phyloP scores from a whole-genome alignment of 164 flowering plant genomes.

The Umbilicus rupestris region DNA sequence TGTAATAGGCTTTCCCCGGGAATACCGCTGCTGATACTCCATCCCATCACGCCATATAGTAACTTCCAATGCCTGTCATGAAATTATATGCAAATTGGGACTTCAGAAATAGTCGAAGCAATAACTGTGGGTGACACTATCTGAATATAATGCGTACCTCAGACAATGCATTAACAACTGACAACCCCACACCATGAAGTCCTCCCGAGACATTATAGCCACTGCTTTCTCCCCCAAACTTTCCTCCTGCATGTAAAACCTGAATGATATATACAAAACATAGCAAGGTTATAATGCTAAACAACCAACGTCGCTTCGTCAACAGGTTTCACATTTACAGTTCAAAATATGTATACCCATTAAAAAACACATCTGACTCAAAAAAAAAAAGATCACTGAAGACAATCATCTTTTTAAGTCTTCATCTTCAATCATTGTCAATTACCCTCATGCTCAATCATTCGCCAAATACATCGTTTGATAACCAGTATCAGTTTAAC shows the following conservation, averaged over 20 bases:
- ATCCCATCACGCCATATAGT: constrained; percentile 91
- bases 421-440: not conserved
- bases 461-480: not conserved
- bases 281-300: not conserved
- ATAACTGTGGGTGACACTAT: not conserved
- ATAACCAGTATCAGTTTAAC: not conserved
- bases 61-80: constrained; percentile 58
- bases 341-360: not conserved
- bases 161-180: constrained; percentile 96
- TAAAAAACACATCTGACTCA: not conserved
- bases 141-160: constrained; percentile 42
- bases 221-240: constrained; percentile 94
- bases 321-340: not conserved
- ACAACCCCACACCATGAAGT: constrained; percentile 93
- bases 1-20: constrained; percentile 80
- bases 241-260: constrained; percentile 99
- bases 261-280: constrained; percentile 23
- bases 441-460: not conserved
- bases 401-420: not conserved
- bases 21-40: constrained; percentile 74
- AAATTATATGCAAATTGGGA: constrained; percentile 5
- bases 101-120: not conserved
- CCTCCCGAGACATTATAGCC: constrained; percentile 98
- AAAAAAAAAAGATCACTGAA: not conserved
- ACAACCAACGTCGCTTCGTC: not conserved